These are phyloP conservation scores for Cairneyella variabilis DNA, from an alignment of 495 filamentous ascomycete genomes.

Conservation along the genomic window DNA sequence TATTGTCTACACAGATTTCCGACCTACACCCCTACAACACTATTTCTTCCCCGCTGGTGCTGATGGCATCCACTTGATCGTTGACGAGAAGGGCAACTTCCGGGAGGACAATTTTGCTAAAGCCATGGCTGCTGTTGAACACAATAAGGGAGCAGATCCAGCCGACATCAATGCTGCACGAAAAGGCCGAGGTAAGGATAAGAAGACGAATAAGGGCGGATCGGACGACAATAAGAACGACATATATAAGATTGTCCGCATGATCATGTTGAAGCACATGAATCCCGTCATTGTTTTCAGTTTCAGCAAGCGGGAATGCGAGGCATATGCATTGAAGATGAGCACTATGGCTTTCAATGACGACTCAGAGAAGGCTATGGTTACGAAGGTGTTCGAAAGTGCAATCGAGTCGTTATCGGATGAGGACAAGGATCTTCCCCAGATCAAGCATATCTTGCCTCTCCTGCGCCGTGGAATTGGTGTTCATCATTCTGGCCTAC, in stretches of 20 bases:
- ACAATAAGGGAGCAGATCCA: slow-evolving; percentile 81
- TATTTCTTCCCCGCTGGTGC: slow-evolving; percentile 96
- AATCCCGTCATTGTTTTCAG: slow-evolving; percentile 99
- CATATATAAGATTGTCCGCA: slow-evolving; percentile 94
- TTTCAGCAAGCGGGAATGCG: slow-evolving; percentile 96
- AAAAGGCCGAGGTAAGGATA: slow-evolving; percentile 86
- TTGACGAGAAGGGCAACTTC: slow-evolving; percentile 94
- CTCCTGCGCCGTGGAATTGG: slow-evolving; percentile 89
- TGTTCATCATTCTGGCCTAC: slow-evolving; percentile 91
- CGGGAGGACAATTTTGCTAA: slow-evolving; percentile 95
- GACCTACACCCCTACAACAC: slow-evolving; percentile 92
- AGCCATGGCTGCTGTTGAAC: slow-evolving; percentile 85
- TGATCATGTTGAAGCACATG: slow-evolving; percentile 95
- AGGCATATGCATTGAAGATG: slow-evolving; percentile 79
- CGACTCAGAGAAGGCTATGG: slow-evolving; percentile 93
- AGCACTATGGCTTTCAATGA: slow-evolving; percentile 91
- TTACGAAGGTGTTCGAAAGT: slow-evolving; percentile 86
- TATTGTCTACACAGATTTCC: slow-evolving; percentile 97
- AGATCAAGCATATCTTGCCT: slow-evolving; percentile 88
- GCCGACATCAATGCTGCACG: slow-evolving; percentile 70
- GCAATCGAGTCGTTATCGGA: slow-evolving; percentile 87
- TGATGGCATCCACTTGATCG: slow-evolving; percentile 89
- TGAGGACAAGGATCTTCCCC: slow-evolving; percentile 80
- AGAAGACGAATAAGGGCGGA: slow-evolving; percentile 83
- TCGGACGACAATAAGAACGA: slow-evolving; percentile 63